A percentile compares a stretch with the other conserved stretches of the same genome.
Conservation (phyloP, 495 filamentous ascomycete species). For the Lichina pygmaea region DNA sequence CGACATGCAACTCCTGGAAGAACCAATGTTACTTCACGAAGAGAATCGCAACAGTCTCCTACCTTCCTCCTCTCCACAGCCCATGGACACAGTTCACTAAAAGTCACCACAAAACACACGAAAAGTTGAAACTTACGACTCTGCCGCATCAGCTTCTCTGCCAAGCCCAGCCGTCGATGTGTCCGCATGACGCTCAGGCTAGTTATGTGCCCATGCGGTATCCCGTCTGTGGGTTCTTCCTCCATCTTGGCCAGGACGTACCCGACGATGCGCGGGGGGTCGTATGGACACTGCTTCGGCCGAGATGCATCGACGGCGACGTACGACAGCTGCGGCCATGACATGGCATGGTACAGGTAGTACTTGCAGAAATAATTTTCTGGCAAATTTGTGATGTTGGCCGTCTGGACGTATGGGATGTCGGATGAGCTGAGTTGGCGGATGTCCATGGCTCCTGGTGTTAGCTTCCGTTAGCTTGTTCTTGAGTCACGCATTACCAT, state of each 20-base stretch:
- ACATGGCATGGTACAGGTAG: constrained; percentile 96
- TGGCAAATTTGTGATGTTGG: constrained; percentile 94
- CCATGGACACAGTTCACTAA: neutral
- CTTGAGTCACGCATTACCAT: no score
- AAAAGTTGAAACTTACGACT: constrained; percentile 36
- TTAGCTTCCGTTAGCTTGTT: neutral
- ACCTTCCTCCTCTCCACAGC: neutral
- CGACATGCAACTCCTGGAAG: no score
- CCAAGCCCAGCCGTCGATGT: constrained; percentile 69
- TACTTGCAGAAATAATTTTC: constrained; percentile 99
- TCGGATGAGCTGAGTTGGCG: constrained; percentile 44
- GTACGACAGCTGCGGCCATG: constrained; percentile 90
- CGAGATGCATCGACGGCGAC: constrained; percentile 78
- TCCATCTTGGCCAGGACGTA: constrained; percentile 99
- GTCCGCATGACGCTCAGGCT: constrained; percentile 89
- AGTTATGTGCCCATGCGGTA: constrained; percentile 92
- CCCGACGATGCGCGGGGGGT: constrained; percentile 92
- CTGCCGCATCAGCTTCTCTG: constrained; percentile 92
- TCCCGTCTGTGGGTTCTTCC: constrained; percentile 75
- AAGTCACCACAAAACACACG: neutral
- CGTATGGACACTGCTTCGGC: constrained; percentile 47
- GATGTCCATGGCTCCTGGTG: constrained; percentile 36
- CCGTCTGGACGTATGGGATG: constrained; percentile 87
- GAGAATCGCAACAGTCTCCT: no score
- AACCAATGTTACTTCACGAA: no score